Evolutionary conservation across 2,329 filamentous ascomycete species (phyloP).

Genomic region (Xylogone sp.): DNA sequence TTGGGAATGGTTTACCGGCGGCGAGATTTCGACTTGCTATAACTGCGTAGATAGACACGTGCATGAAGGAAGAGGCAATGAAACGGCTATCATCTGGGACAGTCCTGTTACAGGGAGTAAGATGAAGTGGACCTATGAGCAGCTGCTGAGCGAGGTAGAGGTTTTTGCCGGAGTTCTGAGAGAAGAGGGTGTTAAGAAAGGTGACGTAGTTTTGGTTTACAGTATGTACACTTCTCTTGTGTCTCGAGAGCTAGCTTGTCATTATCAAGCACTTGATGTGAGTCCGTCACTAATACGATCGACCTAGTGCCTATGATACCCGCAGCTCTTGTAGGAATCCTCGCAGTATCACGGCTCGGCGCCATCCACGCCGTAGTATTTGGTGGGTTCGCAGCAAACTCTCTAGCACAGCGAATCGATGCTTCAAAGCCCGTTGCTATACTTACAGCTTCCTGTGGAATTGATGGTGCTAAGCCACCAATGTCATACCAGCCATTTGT

Average conservation of each 20-base stretch:
- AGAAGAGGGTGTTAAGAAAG: constrained; percentile 76
- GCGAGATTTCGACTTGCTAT: constrained; percentile 86
- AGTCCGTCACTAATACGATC: not conserved
- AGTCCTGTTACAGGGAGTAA: constrained; percentile 76
- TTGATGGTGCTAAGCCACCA: constrained; percentile 80
- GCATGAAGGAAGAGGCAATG: constrained; percentile 67
- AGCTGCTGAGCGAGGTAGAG: constrained; percentile 77
- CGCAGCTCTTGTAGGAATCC: constrained; percentile 78
- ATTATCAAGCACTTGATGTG: no score
- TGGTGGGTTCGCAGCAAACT: constrained; percentile 79
- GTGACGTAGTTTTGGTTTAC: constrained; percentile 87
- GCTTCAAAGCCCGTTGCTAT: constrained; percentile 71
- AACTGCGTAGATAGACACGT: constrained; percentile 92
- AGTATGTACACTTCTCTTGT: constrained; percentile 48
- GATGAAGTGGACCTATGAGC: constrained; percentile 68
- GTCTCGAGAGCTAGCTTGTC: not conserved
- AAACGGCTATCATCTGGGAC: constrained; percentile 79
- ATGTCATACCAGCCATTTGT: constrained; percentile 75
- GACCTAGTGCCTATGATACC: constrained; percentile 91
- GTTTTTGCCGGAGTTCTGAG: constrained; percentile 75
- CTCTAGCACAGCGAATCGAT: constrained; percentile 85
- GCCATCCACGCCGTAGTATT: constrained; percentile 92
- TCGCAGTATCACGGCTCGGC: constrained; percentile 76
- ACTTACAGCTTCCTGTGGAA: constrained; percentile 87
- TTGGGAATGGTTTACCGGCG: constrained; percentile 89